Evolutionary conservation across 176 grass and related monocot species (phyloP).

Genomic region (Oryza glaberrima): DNA sequence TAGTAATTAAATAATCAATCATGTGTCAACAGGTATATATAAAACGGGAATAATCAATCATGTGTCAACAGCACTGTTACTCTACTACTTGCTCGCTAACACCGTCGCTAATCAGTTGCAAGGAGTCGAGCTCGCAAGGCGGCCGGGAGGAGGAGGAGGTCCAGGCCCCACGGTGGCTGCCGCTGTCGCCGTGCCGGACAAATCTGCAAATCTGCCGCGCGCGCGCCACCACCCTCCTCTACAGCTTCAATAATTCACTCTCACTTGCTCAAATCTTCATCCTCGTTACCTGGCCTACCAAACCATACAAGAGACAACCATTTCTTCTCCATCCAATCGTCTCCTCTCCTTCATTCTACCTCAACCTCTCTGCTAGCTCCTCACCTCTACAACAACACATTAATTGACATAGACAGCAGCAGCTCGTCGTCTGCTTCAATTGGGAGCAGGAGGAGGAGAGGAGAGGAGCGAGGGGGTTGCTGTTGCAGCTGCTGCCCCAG

Average conservation of each 20-base stretch:
- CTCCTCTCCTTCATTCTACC: not conserved
- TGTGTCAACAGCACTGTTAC: too few relatives aligned
- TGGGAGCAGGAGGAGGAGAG: constrained; percentile 17
- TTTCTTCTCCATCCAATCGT: constrained; percentile 15
- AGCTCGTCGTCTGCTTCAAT: constrained; percentile 1
- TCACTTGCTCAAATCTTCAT: constrained; percentile 32
- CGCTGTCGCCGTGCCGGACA: constrained; percentile 28
- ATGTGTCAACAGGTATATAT: not conserved
- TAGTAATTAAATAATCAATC: not conserved
- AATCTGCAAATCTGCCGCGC: constrained; percentile 6
- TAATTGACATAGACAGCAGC: constrained; percentile 18
- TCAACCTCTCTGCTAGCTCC: too few relatives aligned
- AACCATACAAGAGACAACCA: constrained; percentile 51
- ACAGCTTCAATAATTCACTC: constrained; percentile 40
- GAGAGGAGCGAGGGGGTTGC: not conserved
- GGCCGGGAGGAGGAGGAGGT: constrained; percentile 16
- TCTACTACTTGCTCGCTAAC: not conserved
- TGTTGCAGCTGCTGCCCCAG: constrained; percentile 32
- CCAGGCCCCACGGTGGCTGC: not conserved
- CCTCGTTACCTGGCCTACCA: not conserved
- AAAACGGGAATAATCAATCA: not conserved
- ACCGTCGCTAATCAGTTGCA: not conserved
- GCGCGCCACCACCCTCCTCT: not conserved
- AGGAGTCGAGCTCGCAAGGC: not conserved
- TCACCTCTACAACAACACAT: not conserved